These are phyloP conservation scores for Strigomonas oncopelti DNA, from an alignment of 208 protist genomes.

Conservation along the genomic window DNA sequence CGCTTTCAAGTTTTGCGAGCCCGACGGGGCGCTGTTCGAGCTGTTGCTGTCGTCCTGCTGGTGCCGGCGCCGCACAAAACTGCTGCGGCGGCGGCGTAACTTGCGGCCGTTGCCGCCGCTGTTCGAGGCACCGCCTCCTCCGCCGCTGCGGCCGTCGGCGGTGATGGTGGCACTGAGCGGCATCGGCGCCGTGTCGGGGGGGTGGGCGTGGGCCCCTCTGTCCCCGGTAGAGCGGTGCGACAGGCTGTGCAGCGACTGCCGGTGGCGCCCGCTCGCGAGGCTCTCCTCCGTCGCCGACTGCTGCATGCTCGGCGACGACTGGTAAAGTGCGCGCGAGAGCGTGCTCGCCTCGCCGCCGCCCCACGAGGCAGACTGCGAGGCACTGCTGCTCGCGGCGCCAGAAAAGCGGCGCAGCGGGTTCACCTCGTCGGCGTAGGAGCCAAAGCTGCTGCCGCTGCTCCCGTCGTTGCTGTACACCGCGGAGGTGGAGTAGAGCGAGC, in stretches of 20 bases:
- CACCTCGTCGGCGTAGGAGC: background rate
- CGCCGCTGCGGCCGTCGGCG: background rate
- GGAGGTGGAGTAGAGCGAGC: too few relatives aligned
- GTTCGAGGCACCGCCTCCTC: background rate
- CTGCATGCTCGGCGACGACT: background rate
- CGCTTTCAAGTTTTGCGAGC: background rate
- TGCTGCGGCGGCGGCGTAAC: background rate
- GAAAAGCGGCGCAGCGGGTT: background rate
- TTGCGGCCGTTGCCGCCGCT: background rate
- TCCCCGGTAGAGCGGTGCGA: background rate
- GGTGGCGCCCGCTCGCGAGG: too few relatives aligned
- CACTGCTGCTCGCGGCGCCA: background rate
- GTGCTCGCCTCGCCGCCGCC: background rate
- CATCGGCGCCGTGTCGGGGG: background rate
- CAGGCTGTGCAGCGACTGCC: background rate
- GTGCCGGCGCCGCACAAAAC: background rate
- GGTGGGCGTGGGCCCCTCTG: background rate
- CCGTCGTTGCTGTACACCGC: background rate
- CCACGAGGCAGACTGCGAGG: background rate
- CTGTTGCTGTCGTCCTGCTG: background rate
- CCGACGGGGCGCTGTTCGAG: background rate
- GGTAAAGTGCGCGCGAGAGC: slow-evolving; percentile 6
- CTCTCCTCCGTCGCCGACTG: too few relatives aligned
- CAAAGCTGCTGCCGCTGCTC: background rate
- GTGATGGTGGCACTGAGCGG: background rate